Conservation (phyloP, 306 rosid genomes). For the Cajanus cajan region DNA sequence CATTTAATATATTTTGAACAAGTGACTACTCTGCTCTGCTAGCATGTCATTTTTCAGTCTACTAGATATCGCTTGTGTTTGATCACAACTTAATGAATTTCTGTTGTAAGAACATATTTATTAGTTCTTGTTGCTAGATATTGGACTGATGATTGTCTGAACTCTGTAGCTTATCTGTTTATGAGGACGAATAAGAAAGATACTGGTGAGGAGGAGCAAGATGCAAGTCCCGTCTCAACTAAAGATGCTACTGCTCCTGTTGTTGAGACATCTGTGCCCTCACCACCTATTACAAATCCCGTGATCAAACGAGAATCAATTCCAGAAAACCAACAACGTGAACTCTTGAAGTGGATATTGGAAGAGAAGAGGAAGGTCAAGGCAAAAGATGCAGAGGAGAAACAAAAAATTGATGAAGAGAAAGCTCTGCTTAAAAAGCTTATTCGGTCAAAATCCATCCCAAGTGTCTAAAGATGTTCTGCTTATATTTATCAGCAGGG, state of each 20-base stretch:
- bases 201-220: slow-evolving; percentile 43
- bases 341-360: slow-evolving; percentile 85
- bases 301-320: slow-evolving; percentile 59
- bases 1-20: not conserved
- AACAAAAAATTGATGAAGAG: slow-evolving; percentile 75
- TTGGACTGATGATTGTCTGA: slow-evolving; percentile 37
- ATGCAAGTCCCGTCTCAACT: slow-evolving; percentile 35
- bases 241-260: slow-evolving; percentile 41
- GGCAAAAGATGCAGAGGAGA: slow-evolving; percentile 68
- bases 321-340: slow-evolving; percentile 71
- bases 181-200: slow-evolving; percentile 74
- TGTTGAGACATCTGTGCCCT: slow-evolving; percentile 37
- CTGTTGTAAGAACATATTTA: slow-evolving; percentile 1
- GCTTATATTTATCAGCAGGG: not conserved
- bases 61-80: not conserved
- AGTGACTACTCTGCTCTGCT: slow-evolving; percentile 1
- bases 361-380: slow-evolving; percentile 90
- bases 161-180: slow-evolving; percentile 68
- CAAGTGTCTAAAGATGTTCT: slow-evolving; percentile 43
- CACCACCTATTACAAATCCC: slow-evolving; percentile 42
- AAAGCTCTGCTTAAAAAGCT: slow-evolving; percentile 82
- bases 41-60: not conserved
- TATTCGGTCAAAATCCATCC: slow-evolving; percentile 77
- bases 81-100: slow-evolving; percentile 1
- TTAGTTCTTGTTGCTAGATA: slow-evolving; percentile 23